Base-by-base conservation (phyloP, 2,329 filamentous ascomycete species). In the Ophiostoma australiae region DNA sequence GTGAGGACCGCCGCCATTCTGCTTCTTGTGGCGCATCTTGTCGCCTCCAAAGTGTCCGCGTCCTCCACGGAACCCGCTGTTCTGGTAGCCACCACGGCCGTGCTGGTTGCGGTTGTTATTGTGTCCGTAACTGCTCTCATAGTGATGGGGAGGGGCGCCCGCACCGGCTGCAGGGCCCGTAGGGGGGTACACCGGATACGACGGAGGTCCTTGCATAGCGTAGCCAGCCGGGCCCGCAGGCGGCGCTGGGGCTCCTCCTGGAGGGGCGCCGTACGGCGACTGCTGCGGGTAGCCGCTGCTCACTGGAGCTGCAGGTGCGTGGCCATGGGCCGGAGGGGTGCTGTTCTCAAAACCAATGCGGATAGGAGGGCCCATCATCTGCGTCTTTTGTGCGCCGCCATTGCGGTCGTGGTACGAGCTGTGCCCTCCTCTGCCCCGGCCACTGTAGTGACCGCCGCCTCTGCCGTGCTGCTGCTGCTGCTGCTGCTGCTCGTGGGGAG, bases 291-390 rank as follows among this genome's bases (percentile, higher is more conserved):
- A 83, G 58, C 80, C 79, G 76, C 76, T 79, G 78, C 82, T 82
- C 78, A 81, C 80, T 78, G 82, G 82, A 75, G 84, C 80, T 68
- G 83, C 66, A 52, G 69, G 39, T 52, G 27, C 63, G 63, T 66
- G 80, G 67, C 82, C 80, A 71, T 85, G 81, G 69, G 76, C 52
- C 41, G 75, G 75, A 23, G 73, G 73, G 69, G 79, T 79, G 69
- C 70, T 71, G 27, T 68, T 74, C 68, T 86, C 84, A 78, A 85
- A 85, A 3, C 84, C 84, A 80, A 86, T 85, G 70, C 82, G 82
- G 73, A 87, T 84, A 1, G 84, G 84, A 44, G 84, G 84, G 0
- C 83, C 86, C 86, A 84, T 85, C 75, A 83, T 80, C 77, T 77
- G 78, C 23, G 77, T 73, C 69, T 78, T 79, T 15, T 76, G 71